Base-by-base conservation (phyloP, 805 yeast species). In the Saccharomycopsis sp. region DNA sequence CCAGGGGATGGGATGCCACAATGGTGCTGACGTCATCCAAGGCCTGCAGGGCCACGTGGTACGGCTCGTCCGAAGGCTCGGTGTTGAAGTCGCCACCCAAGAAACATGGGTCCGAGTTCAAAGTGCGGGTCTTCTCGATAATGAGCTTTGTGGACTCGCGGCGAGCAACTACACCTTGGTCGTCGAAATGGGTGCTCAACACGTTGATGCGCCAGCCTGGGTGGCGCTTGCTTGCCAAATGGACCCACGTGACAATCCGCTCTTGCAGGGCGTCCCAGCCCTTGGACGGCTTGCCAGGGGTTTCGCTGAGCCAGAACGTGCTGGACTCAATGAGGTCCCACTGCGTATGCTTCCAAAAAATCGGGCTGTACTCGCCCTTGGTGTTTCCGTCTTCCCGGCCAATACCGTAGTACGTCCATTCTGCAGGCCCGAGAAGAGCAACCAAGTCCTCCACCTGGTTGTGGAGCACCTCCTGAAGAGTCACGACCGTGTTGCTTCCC, bases 21-120 rank as follows among this genome's bases (percentile, higher is more conserved):
- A 17, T 54, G 5, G 6, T 16, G 26, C 43, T 48, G 22, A 51
- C 55, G 48, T 69, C 75, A 36, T 59, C 56, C 43, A 61, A 57
- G 9, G 60, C 52, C 9, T 52, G 42, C 3, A 60, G 49, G 27
- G 73, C 57, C 2, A 69, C 60, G 44, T 64, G 62, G 54, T 73
- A 60, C 0, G 64, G 62, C 7, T 55, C 61, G 13, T 67, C 70
- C n/a, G 55, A 48, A 1, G 69, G 65, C 39, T 63, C 59, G 27
- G 77, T 66, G 51, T 77, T 77, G 58, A 77, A 70, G 52, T 75
- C 80, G 2, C 81, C 81, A 12, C 65, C 57, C n/a, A 75, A 57
- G 37, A 72, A 58, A 2, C 67, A 63, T 2, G 68, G 64, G 16
- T 58, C 60, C 60, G 46, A 65, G 18, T 57, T 55, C 8, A 58